A percentile compares a stretch with the other conserved stretches of the same genome.
These are phyloP conservation scores for Hebeloma cylindrosporum DNA, from an alignment of 768 basidiomycete genomes.

Conservation along the genomic window DNA sequence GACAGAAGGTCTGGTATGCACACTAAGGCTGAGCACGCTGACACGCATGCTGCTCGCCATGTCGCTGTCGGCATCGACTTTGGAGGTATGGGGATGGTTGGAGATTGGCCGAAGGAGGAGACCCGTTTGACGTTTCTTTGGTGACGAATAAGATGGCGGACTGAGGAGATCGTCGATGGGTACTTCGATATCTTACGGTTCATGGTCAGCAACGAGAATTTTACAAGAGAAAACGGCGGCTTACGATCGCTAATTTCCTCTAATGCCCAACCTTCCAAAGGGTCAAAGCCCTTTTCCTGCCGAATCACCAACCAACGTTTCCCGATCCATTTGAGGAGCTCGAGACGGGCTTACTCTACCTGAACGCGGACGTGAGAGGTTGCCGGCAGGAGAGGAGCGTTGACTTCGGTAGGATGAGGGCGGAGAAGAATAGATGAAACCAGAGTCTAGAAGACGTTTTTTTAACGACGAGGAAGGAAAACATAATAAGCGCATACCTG, in stretches of 20 bases:
- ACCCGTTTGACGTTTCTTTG: constrained; percentile 12
- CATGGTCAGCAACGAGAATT: not conserved
- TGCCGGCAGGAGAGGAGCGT: constrained; percentile 60
- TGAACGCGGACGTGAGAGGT: constrained; percentile 71
- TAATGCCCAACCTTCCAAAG: constrained; percentile 82
- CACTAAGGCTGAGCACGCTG: constrained; percentile 34
- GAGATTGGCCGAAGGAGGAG: constrained; percentile 28
- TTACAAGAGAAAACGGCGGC: constrained; percentile 26
- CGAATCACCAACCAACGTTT: constrained; percentile 76
- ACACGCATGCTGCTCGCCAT: constrained; percentile 45
- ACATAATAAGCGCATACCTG: constrained; percentile 54
- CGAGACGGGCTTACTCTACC: constrained; percentile 71
- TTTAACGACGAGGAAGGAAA: not conserved
- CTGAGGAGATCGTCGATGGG: constrained; percentile 70
- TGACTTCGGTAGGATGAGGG: constrained; percentile 57
- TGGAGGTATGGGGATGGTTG: constrained; percentile 32
- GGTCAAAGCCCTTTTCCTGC: constrained; percentile 77
- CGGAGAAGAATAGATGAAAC: constrained; percentile 73
- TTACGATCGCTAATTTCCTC: constrained; percentile 84
- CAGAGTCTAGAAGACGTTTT: constrained; percentile 47
- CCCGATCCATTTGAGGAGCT: constrained; percentile 71
- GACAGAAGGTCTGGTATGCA: constrained; percentile 2
- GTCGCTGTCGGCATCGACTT: constrained; percentile 42
- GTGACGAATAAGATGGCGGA: constrained; percentile 21
- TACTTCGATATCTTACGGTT: constrained; percentile 77